Conservation (phyloP, 352 stramenopile genomes). For the Blastocystis sp. region DNA sequence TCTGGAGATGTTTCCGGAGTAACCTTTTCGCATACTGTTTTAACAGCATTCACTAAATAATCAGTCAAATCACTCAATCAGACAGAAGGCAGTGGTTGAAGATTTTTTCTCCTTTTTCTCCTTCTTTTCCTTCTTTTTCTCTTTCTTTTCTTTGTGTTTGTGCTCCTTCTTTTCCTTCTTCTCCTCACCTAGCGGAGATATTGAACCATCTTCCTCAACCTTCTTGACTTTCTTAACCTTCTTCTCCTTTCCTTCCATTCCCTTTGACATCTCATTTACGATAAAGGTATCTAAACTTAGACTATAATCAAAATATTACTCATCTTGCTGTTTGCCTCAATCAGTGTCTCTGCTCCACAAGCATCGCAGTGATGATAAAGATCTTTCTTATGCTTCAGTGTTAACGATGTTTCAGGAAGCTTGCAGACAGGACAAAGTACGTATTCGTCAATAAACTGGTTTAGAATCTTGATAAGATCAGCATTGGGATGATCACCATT, state of each 20-base stretch:
- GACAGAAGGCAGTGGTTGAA: constrained; percentile 31
- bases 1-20: constrained; percentile 77
- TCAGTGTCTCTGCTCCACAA: constrained; percentile 79
- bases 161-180: constrained; percentile 79
- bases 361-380: constrained; percentile 97
- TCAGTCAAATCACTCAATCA: constrained; percentile 72
- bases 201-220: constrained; percentile 74
- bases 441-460: constrained; percentile 97
- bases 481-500: constrained; percentile 88
- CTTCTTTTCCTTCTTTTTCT: constrained; percentile 81
- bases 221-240: constrained; percentile 76
- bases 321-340: constrained; percentile 68
- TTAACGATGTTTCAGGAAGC: constrained; percentile 96
- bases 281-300: constrained; percentile 93
- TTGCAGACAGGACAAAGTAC: constrained; percentile 93
- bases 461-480: constrained; percentile 88
- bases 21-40: constrained; percentile 80
- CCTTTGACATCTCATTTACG: constrained; percentile 83
- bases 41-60: constrained; percentile 77
- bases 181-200: constrained; percentile 72
- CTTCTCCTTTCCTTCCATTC: constrained; percentile 72
- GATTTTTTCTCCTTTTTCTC: constrained; percentile 79
- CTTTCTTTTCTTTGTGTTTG: constrained; percentile 75
- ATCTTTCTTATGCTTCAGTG: constrained; percentile 88
- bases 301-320: not conserved